phyloP scores from a whole-genome alignment of 192 early-diverging fungal genomes.

The Coemansia sp. region DNA sequence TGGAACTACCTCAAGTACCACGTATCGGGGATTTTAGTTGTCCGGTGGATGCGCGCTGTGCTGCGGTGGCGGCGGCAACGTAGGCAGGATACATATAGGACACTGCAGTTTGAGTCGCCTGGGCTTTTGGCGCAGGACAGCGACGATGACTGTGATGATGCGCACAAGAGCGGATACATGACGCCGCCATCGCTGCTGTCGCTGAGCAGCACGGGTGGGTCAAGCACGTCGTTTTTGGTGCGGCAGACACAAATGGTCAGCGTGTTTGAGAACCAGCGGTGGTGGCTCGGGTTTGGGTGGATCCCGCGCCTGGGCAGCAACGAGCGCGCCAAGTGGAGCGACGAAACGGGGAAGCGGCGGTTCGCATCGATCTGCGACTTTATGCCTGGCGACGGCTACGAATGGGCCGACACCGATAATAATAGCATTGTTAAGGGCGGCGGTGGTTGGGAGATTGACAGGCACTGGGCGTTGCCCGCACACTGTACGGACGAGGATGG shows the following conservation, averaged over 20 bases:
- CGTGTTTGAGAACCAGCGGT: slow-evolving; percentile 75
- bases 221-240: slow-evolving; percentile 26
- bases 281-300: slow-evolving; percentile 77
- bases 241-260: slow-evolving; percentile 35
- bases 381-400: slow-evolving; percentile 56
- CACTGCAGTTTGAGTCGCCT: slow-evolving; percentile 15
- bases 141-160: slow-evolving; percentile 4
- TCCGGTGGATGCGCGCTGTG: slow-evolving; percentile 2
- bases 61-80: background rate
- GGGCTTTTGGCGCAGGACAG: slow-evolving; percentile 8
- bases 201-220: slow-evolving; percentile 26
- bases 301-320: slow-evolving; percentile 61
- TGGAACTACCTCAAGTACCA: slow-evolving; percentile 3
- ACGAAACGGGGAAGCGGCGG: slow-evolving; percentile 56
- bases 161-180: slow-evolving; percentile 24
- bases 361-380: slow-evolving; percentile 56
- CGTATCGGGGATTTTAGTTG: slow-evolving; percentile 3
- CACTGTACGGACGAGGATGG: slow-evolving; percentile 56
- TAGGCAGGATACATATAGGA: background rate
- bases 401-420: slow-evolving; percentile 59
- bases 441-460: slow-evolving; percentile 60
- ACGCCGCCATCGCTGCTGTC: slow-evolving; percentile 46
- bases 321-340: slow-evolving; percentile 68
- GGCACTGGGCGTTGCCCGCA: slow-evolving; percentile 46
- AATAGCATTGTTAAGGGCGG: no score